Evolutionary conservation across 495 filamentous ascomycete species (phyloP).

Genomic region (Achaetomiella virescens): DNA sequence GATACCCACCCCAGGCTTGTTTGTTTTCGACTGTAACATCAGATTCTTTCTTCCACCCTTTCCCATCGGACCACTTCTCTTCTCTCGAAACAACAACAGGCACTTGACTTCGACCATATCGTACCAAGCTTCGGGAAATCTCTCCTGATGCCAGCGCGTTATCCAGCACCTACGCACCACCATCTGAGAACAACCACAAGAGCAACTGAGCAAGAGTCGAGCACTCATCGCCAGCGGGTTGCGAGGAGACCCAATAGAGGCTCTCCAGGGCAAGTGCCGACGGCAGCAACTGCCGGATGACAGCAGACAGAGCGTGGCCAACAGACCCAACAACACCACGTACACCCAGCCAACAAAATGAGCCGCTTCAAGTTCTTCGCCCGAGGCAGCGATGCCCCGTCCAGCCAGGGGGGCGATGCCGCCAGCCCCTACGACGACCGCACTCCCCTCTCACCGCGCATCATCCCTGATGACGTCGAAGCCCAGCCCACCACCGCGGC

Average conservation of each 20-base stretch:
- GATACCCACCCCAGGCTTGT: constrained; percentile 5
- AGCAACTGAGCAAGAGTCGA: no score
- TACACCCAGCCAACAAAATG: constrained; percentile 21
- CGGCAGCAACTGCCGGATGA: background rate
- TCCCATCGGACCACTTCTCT: background rate
- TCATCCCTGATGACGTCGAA: constrained; percentile 16
- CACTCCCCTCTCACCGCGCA: constrained; percentile 21
- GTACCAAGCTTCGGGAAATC: no score
- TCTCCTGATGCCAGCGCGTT: no score
- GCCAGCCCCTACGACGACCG: constrained; percentile 21
- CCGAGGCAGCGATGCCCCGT: constrained; percentile 3
- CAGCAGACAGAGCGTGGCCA: background rate
- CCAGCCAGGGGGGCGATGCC: background rate
- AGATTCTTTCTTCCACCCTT: background rate
- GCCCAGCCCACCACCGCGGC: constrained; percentile 9
- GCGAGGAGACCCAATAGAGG: no score
- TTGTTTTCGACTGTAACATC: background rate
- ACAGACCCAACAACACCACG: constrained; percentile 10
- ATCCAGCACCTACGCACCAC: no score
- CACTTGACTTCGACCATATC: no score
- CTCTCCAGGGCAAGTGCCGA: no score
- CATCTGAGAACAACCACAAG: no score
- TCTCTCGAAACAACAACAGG: background rate
- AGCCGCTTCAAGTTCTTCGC: constrained; percentile 30
- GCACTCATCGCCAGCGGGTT: no score